phyloP scores from a whole-genome alignment of 495 filamentous ascomycete genomes.

The Neurospora sp. region DNA sequence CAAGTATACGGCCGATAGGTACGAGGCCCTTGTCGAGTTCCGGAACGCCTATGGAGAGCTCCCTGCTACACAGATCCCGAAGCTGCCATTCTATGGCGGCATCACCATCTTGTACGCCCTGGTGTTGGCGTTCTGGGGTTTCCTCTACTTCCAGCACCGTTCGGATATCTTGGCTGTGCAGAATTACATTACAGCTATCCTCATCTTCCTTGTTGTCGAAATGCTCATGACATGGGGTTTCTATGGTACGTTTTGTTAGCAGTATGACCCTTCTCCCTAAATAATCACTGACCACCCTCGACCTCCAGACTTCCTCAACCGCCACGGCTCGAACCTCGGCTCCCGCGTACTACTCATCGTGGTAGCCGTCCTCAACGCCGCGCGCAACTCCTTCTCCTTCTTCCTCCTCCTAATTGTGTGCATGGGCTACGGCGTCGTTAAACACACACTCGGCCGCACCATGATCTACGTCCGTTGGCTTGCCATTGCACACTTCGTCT shows the following conservation, averaged over 20 bases:
- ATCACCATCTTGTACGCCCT: slow-evolving; percentile 91
- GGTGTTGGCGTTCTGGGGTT: slow-evolving; percentile 80
- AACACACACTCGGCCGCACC: slow-evolving; percentile 80
- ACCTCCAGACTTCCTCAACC: slow-evolving; percentile 71
- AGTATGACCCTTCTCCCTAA: not conserved
- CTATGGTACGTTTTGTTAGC: slow-evolving; percentile 44
- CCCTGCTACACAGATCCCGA: slow-evolving; percentile 88
- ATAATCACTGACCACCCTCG: slow-evolving; percentile 1
- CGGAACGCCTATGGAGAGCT: slow-evolving; percentile 94
- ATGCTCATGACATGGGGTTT: slow-evolving; percentile 98
- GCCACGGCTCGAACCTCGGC: slow-evolving; percentile 71
- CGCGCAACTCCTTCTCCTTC: slow-evolving; percentile 94
- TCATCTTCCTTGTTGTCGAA: slow-evolving; percentile 88
- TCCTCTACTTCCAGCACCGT: slow-evolving; percentile 90
- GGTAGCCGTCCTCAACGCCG: slow-evolving; percentile 85
- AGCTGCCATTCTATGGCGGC: slow-evolving; percentile 94
- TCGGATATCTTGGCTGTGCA: slow-evolving; percentile 95
- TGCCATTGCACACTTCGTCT: slow-evolving; percentile 85
- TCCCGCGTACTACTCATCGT: slow-evolving; percentile 80
- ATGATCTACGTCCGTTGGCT: slow-evolving; percentile 93
- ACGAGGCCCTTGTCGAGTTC: slow-evolving; percentile 78
- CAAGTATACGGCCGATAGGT: slow-evolving; percentile 50
- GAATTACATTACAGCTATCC: slow-evolving; percentile 97
- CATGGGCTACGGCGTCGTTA: slow-evolving; percentile 98
- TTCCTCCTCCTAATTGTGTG: slow-evolving; percentile 97